A percentile compares a stretch with the other conserved stretches of the same genome.
These are phyloP conservation scores for Lepidium campestre DNA, from an alignment of 441 rosid species.

Conservation along the genomic window DNA sequence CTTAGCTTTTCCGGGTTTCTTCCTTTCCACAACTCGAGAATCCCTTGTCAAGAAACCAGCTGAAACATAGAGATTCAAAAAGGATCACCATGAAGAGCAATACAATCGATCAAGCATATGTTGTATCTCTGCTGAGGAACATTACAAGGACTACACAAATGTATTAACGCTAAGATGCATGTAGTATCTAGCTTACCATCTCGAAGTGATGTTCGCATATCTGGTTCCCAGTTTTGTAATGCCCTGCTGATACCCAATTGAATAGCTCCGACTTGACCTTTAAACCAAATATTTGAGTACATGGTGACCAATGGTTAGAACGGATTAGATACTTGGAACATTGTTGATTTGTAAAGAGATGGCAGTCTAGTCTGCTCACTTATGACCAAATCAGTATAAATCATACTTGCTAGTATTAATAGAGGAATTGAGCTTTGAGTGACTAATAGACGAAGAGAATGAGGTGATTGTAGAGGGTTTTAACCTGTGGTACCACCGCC, in stretches of 20 bases:
- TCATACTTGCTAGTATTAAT: neutral
- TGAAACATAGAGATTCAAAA: constrained; percentile 25
- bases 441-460: neutral
- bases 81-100: neutral
- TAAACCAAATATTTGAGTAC: constrained; percentile 14
- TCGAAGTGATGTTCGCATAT: constrained; percentile 74
- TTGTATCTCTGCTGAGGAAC: neutral
- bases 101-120: neutral
- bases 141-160: neutral
- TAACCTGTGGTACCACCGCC: constrained; percentile 92
- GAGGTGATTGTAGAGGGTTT: neutral
- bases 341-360: neutral
- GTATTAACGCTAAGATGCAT: neutral
- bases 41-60: constrained; percentile 94
- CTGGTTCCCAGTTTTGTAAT: constrained; percentile 93
- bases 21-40: constrained; percentile 91
- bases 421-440: neutral
- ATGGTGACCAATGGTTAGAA: constrained; percentile 4
- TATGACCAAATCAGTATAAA: neutral
- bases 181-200: constrained; percentile 37
- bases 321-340: neutral
- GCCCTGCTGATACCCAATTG: constrained; percentile 90
- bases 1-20: constrained; percentile 93
- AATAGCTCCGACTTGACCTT: constrained; percentile 98
- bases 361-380: neutral